Evolutionary conservation across 768 basidiomycete species (phyloP).

Genomic region (Suillus hirtellus): DNA sequence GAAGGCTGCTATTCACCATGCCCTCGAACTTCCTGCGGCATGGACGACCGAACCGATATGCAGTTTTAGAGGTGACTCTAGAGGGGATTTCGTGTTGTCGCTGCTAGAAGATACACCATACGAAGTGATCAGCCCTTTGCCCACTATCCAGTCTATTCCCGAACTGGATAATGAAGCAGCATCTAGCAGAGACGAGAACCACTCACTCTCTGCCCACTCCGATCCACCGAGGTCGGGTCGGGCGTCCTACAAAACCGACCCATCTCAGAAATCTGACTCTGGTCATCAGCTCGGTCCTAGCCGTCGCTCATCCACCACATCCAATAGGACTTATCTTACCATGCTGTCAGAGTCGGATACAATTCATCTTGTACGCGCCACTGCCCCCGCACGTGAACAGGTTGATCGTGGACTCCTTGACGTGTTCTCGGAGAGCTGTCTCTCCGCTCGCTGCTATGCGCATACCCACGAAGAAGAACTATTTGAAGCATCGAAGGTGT

Average conservation of each 20-base stretch:
- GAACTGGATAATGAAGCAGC: slow-evolving; percentile 36
- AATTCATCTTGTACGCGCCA: slow-evolving; percentile 67
- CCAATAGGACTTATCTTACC: slow-evolving; percentile 61
- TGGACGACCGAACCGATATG: slow-evolving; percentile 66
- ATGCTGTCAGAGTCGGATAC: slow-evolving; percentile 48
- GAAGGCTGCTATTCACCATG: slow-evolving; percentile 66
- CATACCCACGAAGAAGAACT: slow-evolving; percentile 62
- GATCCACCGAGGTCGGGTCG: slow-evolving; percentile 13
- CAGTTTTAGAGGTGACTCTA: slow-evolving; percentile 54
- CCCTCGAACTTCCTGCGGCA: slow-evolving; percentile 38
- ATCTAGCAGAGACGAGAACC: background rate
- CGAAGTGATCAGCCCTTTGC: slow-evolving; percentile 42
- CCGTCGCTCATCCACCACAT: slow-evolving; percentile 64
- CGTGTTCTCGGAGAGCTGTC: slow-evolving; percentile 73
- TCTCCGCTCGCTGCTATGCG: slow-evolving; percentile 67
- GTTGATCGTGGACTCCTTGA: slow-evolving; percentile 81
- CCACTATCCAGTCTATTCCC: slow-evolving; percentile 60
- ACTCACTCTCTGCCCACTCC: background rate
- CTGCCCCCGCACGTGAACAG: slow-evolving; percentile 61
- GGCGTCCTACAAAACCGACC: slow-evolving; percentile 24
- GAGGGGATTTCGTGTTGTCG: slow-evolving; percentile 39
- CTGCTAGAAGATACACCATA: slow-evolving; percentile 39
- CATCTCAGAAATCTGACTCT: slow-evolving; percentile 19
- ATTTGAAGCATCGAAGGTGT: slow-evolving; percentile 52
- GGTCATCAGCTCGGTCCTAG: slow-evolving; percentile 30